Conservation (phyloP, 192 early-diverging fungal genomes). For the Coemansia sp. region DNA sequence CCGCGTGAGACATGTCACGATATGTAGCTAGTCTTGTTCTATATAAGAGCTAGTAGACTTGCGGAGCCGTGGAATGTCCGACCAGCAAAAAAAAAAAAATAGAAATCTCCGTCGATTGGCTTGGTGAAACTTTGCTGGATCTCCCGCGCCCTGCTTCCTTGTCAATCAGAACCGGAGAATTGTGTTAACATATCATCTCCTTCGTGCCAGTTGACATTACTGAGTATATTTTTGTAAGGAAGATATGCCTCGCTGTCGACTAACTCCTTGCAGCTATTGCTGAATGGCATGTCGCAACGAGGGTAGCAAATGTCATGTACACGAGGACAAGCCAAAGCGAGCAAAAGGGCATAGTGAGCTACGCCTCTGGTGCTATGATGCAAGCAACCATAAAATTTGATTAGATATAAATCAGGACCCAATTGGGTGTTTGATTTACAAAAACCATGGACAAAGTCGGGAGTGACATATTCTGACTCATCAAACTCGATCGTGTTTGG, state of each 20-base stretch:
- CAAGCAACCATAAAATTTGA: not conserved
- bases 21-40: too few relatives aligned
- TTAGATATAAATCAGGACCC: not conserved
- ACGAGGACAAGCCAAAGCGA: not conserved
- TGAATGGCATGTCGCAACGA: not conserved
- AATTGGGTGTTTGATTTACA: not conserved
- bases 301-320: not conserved
- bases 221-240: not conserved
- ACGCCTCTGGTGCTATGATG: not conserved
- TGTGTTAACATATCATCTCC: not conserved
- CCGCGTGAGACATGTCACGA: not conserved
- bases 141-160: not conserved
- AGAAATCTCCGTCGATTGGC: not conserved
- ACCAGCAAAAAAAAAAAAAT: not conserved
- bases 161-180: not conserved
- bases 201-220: not conserved
- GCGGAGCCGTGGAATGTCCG: not conserved
- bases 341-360: not conserved
- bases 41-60: not conserved
- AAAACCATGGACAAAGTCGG: not conserved
- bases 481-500: not conserved
- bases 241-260: not conserved
- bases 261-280: not conserved
- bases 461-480: not conserved
- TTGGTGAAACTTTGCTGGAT: not conserved